Percentiles rank a stretch among this genome's conserved stretches.
Conservation (phyloP, 2,329 filamentous ascomycete species). For the Beauveria brongniartii region DNA sequence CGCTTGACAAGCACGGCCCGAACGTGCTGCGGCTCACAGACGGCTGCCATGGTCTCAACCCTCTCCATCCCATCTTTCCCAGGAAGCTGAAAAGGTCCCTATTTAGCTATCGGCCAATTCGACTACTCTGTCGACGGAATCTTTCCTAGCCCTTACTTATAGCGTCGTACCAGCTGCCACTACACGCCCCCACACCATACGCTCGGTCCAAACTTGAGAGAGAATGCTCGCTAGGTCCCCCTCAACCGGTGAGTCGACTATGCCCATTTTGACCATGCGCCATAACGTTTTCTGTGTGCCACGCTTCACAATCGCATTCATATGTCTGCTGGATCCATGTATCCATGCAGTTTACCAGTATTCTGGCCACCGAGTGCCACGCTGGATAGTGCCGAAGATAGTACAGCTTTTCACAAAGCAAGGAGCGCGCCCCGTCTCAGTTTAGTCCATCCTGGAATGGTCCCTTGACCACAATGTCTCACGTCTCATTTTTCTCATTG, state of each 20-base stretch:
- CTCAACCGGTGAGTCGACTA: background rate
- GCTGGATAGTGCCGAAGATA: background rate
- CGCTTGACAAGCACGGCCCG: background rate
- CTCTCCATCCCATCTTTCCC: background rate
- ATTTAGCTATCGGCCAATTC: background rate
- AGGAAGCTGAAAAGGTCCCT: background rate
- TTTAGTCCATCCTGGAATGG: conserved; percentile 3
- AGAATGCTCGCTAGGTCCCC: background rate
- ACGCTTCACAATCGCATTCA: background rate
- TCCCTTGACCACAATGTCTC: background rate
- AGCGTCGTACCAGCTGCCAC: background rate
- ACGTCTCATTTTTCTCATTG: background rate
- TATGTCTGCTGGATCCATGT: background rate
- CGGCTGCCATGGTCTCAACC: background rate
- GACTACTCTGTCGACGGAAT: background rate
- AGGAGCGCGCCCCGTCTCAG: background rate
- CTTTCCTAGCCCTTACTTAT: too few species aligned
- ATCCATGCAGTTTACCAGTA: background rate
- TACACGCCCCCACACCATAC: background rate
- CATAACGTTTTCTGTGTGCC: background rate
- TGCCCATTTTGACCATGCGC: background rate
- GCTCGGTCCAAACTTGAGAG: background rate
- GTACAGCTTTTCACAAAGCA: background rate
- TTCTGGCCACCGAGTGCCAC: background rate
- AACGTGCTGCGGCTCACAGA: background rate